A percentile compares a stretch with the other conserved stretches of the same genome.
Conservation (phyloP, 495 filamentous ascomycete species). For the Penicillium paradoxum region DNA sequence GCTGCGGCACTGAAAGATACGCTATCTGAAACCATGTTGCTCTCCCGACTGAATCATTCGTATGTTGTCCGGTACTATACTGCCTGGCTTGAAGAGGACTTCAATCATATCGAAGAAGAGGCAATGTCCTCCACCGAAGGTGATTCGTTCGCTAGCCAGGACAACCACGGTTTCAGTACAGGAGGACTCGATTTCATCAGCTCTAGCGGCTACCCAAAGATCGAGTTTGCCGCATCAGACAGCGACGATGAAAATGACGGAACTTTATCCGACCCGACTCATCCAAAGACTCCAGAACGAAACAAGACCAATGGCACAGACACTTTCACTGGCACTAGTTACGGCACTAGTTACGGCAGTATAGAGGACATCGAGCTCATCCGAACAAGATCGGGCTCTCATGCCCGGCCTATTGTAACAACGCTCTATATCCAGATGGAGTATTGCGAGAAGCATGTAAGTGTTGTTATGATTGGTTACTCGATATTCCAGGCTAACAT, state of each 20-base stretch:
- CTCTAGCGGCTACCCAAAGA: constrained; percentile 72
- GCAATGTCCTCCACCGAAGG: constrained; percentile 56
- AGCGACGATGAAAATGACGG: constrained; percentile 54
- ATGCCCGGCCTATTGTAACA: constrained; percentile 43
- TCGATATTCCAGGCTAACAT: constrained; percentile 11
- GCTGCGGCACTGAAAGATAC: constrained; percentile 76
- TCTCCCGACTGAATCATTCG: constrained; percentile 90
- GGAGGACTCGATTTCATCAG: constrained; percentile 91
- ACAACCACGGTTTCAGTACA: constrained; percentile 66
- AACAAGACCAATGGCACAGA: neutral
- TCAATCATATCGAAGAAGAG: constrained; percentile 49
- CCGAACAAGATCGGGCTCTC: constrained; percentile 34
- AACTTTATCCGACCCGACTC: constrained; percentile 25
- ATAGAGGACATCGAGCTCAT: constrained; percentile 29
- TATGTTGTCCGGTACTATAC: constrained; percentile 95
- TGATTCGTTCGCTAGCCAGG: constrained; percentile 31
- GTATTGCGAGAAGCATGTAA: constrained; percentile 87
- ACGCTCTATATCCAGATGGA: constrained; percentile 91
- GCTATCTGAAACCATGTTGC: constrained; percentile 82
- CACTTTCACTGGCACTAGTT: neutral
- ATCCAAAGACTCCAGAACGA: constrained; percentile 20
- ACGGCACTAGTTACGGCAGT: constrained; percentile 14
- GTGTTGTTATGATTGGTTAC: constrained; percentile 15
- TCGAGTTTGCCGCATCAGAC: constrained; percentile 70
- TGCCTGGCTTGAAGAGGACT: constrained; percentile 85